These are phyloP conservation scores for Acacia pycnantha DNA, from an alignment of 331 rosid genomes.

Conservation along the genomic window DNA sequence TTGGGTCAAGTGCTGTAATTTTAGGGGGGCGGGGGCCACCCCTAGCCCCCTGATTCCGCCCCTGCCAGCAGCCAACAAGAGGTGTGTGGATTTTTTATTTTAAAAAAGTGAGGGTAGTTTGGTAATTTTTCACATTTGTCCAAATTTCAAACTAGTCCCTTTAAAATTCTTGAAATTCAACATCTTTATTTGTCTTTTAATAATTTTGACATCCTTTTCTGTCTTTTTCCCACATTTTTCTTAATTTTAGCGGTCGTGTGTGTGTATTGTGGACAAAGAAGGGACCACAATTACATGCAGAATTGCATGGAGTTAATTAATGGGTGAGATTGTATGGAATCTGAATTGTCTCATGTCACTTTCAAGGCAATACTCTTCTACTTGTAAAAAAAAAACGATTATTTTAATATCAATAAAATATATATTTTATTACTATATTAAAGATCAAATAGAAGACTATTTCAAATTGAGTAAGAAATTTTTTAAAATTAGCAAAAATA, in stretches of 20 bases:
- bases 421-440: background rate
- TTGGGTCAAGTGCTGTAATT: no score
- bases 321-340: background rate
- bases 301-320: background rate
- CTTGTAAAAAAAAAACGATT: background rate
- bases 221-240: no score
- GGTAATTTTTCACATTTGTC: no score
- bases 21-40: no score
- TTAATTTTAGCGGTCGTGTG: background rate
- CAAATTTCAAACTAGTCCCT: no score
- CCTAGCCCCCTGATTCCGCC: no score
- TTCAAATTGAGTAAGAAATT: background rate
- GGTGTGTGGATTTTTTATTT: no score
- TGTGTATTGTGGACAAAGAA: background rate
- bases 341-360: background rate
- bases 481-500: background rate
- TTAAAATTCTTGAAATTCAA: no score
- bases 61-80: no score
- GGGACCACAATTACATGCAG: background rate
- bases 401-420: background rate
- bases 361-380: background rate
- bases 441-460: background rate
- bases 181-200: fast-evolving
- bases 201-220: no score
- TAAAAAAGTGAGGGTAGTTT: no score